Conservation (phyloP, 352 stramenopile species). For the Phytophthora pluvialis region DNA sequence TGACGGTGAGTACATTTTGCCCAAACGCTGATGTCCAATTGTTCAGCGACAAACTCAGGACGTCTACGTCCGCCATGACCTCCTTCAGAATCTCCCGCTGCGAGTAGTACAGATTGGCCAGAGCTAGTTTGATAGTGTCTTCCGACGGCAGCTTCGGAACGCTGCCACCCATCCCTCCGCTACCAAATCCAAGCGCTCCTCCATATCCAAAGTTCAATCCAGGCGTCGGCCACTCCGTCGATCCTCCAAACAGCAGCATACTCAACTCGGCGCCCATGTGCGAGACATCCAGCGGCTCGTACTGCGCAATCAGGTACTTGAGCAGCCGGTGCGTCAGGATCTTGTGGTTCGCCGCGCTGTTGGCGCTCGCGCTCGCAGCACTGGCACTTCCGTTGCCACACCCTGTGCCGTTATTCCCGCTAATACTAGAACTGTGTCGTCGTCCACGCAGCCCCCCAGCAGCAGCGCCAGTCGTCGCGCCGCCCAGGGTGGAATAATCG, state of each 20-base stretch:
- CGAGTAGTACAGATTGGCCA: conserved; percentile 82
- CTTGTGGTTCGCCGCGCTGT: conserved; percentile 51
- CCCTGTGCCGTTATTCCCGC: conserved; percentile 17
- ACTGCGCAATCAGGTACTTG: conserved; percentile 81
- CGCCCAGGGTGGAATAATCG: conserved; percentile 37
- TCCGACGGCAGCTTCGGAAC: conserved; percentile 59
- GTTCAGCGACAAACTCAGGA: conserved; percentile 78
- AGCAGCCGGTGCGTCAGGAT: conserved; percentile 72
- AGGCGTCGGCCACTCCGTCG: conserved; percentile 33
- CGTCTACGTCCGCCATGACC: conserved; percentile 74
- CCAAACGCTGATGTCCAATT: conserved; percentile 85
- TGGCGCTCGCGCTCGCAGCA: conserved; percentile 1
- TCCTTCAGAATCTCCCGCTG: conserved; percentile 84
- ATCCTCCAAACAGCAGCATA: conserved; percentile 60
- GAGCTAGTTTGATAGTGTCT: conserved; percentile 72
- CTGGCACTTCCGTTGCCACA: background rate
- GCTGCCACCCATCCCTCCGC: conserved; percentile 19
- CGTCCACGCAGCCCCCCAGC: conserved; percentile 23
- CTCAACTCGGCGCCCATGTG: conserved; percentile 70
- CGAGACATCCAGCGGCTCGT: conserved; percentile 73
- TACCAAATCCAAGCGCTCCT: conserved; percentile 23
- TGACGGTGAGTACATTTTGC: conserved; percentile 82
- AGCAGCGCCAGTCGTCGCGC: conserved; percentile 6
- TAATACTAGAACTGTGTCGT: conserved; percentile 39
- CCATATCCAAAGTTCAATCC: conserved; percentile 36